Percentiles rank a stretch among this genome's conserved stretches.
Evolutionary conservation across 1,284 basidiomycete genomes (phyloP).

Genomic region (Sanghuangporus weigelae): DNA sequence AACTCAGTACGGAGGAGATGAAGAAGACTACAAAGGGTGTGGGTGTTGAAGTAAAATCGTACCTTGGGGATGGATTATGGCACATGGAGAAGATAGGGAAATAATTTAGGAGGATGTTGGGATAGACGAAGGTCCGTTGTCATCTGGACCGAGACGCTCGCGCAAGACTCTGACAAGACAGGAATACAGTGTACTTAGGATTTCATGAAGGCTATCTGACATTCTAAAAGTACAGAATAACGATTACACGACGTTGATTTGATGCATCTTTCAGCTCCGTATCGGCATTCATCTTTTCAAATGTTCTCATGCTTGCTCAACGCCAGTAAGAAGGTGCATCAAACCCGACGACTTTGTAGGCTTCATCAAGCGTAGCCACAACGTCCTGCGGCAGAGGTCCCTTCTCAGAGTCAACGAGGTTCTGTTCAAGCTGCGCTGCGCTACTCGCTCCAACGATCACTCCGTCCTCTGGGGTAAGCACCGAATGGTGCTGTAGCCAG

Average conservation of each 20-base stretch:
- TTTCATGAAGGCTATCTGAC: not conserved
- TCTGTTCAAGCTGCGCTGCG: slow-evolving; percentile 33
- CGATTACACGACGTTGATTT: not conserved
- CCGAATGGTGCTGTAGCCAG: slow-evolving; percentile 43
- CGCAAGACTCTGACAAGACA: not conserved
- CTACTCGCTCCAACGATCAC: slow-evolving; percentile 38
- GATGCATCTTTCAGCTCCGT: not conserved
- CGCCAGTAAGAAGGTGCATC: slow-evolving; percentile 47
- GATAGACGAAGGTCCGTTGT: not conserved
- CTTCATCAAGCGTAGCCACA: slow-evolving; percentile 45
- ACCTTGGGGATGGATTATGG: slow-evolving; percentile 92
- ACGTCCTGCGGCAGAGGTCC: slow-evolving; percentile 48
- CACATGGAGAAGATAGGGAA: slow-evolving; percentile 39
- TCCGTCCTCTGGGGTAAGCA: slow-evolving; percentile 35
- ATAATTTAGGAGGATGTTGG: not conserved
- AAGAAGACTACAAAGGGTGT: slow-evolving; percentile 85
- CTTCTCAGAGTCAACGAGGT: slow-evolving; percentile 36
- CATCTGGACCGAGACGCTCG: no score
- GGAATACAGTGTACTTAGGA: not conserved
- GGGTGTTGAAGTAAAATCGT: slow-evolving; percentile 83
- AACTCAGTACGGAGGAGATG: slow-evolving; percentile 86
- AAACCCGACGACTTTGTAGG: slow-evolving; percentile 39
- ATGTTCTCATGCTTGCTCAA: slow-evolving; percentile 21
- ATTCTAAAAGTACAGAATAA: not conserved
- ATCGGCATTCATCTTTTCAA: not conserved